These are phyloP conservation scores for Thraustochytrium striatum DNA, from an alignment of 352 stramenopile genomes.

Conservation along the genomic window DNA sequence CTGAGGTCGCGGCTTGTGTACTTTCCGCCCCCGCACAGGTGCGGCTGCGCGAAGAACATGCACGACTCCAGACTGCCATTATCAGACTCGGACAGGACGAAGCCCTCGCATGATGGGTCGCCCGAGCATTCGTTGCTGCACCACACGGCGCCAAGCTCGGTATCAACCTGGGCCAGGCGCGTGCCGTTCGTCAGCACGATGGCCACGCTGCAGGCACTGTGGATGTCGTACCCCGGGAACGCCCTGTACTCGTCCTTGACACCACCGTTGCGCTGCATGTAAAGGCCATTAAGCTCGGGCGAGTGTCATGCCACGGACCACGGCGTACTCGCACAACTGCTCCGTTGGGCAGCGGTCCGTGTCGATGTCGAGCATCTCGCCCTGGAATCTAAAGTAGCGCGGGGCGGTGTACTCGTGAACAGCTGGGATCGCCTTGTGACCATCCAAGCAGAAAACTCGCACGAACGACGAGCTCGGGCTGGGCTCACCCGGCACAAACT, in stretches of 20 bases:
- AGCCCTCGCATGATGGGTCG: background rate
- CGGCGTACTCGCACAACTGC: slow-evolving; percentile 1
- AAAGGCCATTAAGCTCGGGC: slow-evolving; percentile 24
- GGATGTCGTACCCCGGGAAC: slow-evolving; percentile 21
- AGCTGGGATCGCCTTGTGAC: background rate
- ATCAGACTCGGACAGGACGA: background rate
- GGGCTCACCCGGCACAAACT: slow-evolving; percentile 18
- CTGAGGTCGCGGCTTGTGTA: slow-evolving; percentile 7
- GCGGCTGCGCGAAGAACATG: background rate
- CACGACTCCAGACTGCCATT: background rate
- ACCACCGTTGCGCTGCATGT: background rate
- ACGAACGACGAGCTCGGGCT: slow-evolving; percentile 23
- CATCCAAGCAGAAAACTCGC: slow-evolving; percentile 42
- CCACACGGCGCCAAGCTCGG: too few relatives aligned
- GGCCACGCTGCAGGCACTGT: background rate
- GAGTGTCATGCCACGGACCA: background rate
- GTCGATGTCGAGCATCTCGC: slow-evolving; percentile 44
- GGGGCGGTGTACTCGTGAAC: slow-evolving; percentile 39
- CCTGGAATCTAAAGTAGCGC: slow-evolving; percentile 43
- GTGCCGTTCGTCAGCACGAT: background rate
- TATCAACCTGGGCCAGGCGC: too few relatives aligned
- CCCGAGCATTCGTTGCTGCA: background rate
- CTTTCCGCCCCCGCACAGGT: background rate
- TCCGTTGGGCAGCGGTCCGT: background rate
- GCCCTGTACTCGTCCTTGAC: background rate